Percentiles rank a stretch among this genome's conserved stretches.
These are phyloP conservation scores for Myochromella boudieri DNA, from an alignment of 768 basidiomycete genomes.

Conservation along the genomic window DNA sequence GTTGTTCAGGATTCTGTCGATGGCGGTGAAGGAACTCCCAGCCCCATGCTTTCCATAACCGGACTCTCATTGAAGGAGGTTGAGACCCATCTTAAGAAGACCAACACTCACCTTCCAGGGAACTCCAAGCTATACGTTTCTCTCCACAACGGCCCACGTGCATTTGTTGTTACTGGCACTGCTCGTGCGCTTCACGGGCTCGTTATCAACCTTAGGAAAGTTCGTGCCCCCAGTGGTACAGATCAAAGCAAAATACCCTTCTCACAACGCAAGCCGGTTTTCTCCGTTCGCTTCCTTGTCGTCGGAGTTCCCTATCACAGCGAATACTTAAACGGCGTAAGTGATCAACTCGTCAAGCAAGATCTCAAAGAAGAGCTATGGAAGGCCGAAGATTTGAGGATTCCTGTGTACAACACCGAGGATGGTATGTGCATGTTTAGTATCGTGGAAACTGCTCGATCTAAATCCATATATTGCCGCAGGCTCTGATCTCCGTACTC, in stretches of 20 bases:
- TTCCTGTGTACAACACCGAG: constrained; percentile 92
- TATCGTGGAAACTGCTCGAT: neutral
- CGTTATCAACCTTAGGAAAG: constrained; percentile 86
- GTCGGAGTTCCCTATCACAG: constrained; percentile 97
- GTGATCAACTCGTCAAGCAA: constrained; percentile 73
- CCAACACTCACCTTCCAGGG: constrained; percentile 79
- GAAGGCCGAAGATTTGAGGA: constrained; percentile 62
- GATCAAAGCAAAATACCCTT: constrained; percentile 95
- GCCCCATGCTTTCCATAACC: constrained; percentile 90
- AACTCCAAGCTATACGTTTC: constrained; percentile 84
- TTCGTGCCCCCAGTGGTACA: constrained; percentile 80
- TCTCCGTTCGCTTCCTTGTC: constrained; percentile 91
- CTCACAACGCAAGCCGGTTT: constrained; percentile 93
- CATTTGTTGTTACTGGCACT: constrained; percentile 92
- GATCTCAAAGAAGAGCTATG: constrained; percentile 83
- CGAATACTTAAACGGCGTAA: constrained; percentile 70
- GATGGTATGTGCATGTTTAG: constrained; percentile 58
- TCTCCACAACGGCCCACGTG: constrained; percentile 89
- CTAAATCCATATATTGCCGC: neutral
- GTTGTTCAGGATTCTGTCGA: constrained; percentile 87
- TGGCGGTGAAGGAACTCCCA: constrained; percentile 90
- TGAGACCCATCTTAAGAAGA: constrained; percentile 78
- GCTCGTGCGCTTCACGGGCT: constrained; percentile 91
- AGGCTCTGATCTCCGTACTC: constrained; percentile 84
- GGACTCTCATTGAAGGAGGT: constrained; percentile 78